Percentiles rank a stretch among this genome's conserved stretches.
These are phyloP conservation scores for Roridomyces roridus DNA, from an alignment of 768 basidiomycete genomes.

Conservation along the genomic window DNA sequence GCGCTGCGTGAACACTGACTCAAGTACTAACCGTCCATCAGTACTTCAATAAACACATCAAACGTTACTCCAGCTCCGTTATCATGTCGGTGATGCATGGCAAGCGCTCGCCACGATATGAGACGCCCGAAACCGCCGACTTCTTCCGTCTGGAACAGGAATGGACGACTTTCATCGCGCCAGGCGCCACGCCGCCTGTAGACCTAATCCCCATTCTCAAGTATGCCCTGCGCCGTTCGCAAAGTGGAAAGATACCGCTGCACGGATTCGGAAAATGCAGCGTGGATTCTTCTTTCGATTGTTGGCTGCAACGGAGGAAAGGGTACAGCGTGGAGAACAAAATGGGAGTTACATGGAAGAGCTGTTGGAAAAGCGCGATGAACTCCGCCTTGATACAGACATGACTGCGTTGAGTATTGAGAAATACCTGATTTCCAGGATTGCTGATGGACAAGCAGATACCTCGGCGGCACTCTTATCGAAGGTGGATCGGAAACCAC, in stretches of 20 bases:
- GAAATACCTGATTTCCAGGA: not conserved
- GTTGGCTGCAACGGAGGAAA: conserved; percentile 30
- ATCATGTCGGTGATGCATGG: conserved; percentile 37
- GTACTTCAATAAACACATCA: conserved; percentile 35
- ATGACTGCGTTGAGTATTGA: conserved; percentile 8
- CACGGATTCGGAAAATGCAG: conserved; percentile 25
- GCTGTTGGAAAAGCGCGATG: conserved; percentile 24
- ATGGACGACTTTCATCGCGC: conserved; percentile 35
- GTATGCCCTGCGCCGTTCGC: conserved; percentile 42
- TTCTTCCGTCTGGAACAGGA: conserved; percentile 34
- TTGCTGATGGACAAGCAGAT: conserved; percentile 21
- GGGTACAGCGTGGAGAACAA: conserved; percentile 30
- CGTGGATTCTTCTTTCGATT: conserved; percentile 35
- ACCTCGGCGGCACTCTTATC: conserved; percentile 37
- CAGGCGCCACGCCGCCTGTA: conserved; percentile 41
- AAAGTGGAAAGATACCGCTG: conserved; percentile 26
- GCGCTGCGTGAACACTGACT: no score
- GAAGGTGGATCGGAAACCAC: conserved; percentile 40
- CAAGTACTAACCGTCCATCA: no score
- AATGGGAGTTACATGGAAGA: conserved; percentile 41
- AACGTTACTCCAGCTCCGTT: conserved; percentile 37
- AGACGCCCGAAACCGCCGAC: conserved; percentile 29
- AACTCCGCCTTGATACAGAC: conserved; percentile 11
- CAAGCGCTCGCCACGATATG: conserved; percentile 34
- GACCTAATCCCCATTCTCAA: conserved; percentile 40